phyloP scores from a whole-genome alignment of 306 rosid genomes.

The Carpinus viminea region DNA sequence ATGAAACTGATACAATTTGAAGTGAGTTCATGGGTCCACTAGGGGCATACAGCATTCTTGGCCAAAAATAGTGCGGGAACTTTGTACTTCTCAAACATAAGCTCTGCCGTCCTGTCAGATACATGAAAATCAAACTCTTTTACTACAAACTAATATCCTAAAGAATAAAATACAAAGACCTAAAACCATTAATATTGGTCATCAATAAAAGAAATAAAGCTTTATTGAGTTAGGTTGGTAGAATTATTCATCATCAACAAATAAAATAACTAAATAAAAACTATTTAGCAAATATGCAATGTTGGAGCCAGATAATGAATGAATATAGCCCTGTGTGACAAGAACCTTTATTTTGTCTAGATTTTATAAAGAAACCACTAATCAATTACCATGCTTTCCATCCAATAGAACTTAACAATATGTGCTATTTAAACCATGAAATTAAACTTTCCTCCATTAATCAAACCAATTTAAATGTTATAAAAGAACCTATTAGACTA shows the following conservation, averaged over 20 bases:
- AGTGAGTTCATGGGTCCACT: slow-evolving; percentile 22
- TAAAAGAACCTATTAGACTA: not conserved
- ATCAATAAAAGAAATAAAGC: not conserved
- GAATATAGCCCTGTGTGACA: not conserved
- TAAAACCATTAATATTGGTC: slow-evolving; percentile 4
- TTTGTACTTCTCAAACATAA: slow-evolving; percentile 97
- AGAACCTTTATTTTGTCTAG: not conserved
- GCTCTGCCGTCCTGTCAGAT: slow-evolving; percentile 81
- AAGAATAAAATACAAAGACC: not conserved
- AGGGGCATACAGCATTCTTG: slow-evolving; percentile 84
- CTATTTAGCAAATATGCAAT: not conserved
- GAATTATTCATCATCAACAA: not conserved
- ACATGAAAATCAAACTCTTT: slow-evolving; percentile 32
- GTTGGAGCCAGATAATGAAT: not conserved
- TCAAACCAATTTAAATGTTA: not conserved
- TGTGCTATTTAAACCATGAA: not conserved
- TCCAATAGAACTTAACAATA: not conserved
- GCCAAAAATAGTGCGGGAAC: slow-evolving; percentile 97
- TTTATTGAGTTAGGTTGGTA: not conserved
- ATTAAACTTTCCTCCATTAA: not conserved
- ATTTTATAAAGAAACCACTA: not conserved
- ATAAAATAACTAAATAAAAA: too few relatives aligned
- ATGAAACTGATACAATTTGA: slow-evolving; percentile 21
- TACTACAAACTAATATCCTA: not conserved
- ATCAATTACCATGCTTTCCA: not conserved